Conservation (phyloP, 106 monocot species). For the Acorus gramineus region DNA sequence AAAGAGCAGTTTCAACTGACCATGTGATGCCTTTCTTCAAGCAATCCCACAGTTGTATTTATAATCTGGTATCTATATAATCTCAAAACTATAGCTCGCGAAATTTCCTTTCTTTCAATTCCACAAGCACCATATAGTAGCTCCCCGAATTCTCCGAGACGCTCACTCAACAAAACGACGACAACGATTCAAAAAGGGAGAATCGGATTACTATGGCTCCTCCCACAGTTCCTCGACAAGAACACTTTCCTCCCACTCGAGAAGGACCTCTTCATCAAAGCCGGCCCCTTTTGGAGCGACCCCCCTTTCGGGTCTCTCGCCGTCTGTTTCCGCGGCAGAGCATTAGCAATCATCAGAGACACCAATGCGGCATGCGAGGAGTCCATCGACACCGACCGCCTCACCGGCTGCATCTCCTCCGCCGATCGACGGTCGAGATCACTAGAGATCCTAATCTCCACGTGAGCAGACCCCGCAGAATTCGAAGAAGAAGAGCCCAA, state of each 20-base stretch:
- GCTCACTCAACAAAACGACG: no score
- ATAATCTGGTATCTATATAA: no score
- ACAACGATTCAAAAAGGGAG: no score
- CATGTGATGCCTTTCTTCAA: no score
- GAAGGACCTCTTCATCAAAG: constrained; percentile 20
- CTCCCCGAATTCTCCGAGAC: no score
- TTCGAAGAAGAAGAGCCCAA: not conserved
- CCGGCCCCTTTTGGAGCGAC: not conserved
- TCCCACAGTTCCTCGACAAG: constrained; percentile 7
- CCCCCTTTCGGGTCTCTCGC: constrained; percentile 6
- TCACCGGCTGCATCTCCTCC: constrained; percentile 23
- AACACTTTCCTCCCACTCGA: constrained; percentile 30
- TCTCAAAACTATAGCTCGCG: no score
- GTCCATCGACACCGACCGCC: constrained; percentile 49
- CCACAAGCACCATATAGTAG: no score
- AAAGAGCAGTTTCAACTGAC: no score
- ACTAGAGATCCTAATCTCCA: not conserved
- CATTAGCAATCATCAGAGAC: not conserved
- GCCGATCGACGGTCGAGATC: not conserved
- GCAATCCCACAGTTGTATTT: no score
- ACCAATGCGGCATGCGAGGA: not conserved
- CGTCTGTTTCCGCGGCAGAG: not conserved
- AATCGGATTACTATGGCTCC: no score
- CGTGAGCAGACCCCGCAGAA: no score
- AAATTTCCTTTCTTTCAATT: no score